A percentile compares a stretch with the other conserved stretches of the same genome.
Evolutionary conservation across 352 stramenopile genomes (phyloP).

Genomic region (Pythium myriotylum): DNA sequence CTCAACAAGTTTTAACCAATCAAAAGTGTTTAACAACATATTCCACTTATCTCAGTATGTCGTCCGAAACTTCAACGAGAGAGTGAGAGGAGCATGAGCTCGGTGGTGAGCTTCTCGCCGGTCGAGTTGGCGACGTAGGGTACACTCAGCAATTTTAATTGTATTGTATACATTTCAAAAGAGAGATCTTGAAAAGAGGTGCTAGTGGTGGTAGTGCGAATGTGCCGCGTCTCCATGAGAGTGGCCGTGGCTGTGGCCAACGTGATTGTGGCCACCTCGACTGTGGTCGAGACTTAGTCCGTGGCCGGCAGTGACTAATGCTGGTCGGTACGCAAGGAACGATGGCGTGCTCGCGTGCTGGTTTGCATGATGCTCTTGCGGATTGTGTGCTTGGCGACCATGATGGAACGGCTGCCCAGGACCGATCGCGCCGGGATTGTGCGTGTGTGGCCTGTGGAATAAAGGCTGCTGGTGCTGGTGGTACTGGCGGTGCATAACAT

Average conservation of each 20-base stretch:
- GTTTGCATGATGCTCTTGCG: conserved; percentile 19
- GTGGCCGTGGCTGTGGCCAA: conserved; percentile 17
- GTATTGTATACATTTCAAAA: background rate
- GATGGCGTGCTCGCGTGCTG: conserved; percentile 1
- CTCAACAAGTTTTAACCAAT: background rate
- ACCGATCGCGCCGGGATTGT: background rate
- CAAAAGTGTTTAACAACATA: background rate
- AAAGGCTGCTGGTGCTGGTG: conserved; percentile 17
- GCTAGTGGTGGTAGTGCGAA: conserved; percentile 19
- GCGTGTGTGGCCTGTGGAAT: background rate
- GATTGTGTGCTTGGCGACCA: conserved; percentile 15
- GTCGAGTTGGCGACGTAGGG: too few relatives aligned
- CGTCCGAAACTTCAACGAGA: background rate
- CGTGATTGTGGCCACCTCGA: conserved; percentile 6
- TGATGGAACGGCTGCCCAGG: conserved; percentile 3
- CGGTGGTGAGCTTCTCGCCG: too few relatives aligned
- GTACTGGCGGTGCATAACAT: conserved; percentile 30
- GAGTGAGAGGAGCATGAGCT: background rate
- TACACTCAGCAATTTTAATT: too few relatives aligned
- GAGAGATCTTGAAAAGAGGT: background rate
- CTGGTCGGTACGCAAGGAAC: conserved; percentile 14
- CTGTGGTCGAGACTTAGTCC: conserved; percentile 4
- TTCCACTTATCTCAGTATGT: background rate
- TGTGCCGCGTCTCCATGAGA: too few relatives aligned
- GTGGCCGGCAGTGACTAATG: conserved; percentile 14